Percentiles rank a stretch among this genome's conserved stretches.
These are phyloP conservation scores for Coemansia sp. DNA, from an alignment of 192 early-diverging fungal species.

Conservation along the genomic window DNA sequence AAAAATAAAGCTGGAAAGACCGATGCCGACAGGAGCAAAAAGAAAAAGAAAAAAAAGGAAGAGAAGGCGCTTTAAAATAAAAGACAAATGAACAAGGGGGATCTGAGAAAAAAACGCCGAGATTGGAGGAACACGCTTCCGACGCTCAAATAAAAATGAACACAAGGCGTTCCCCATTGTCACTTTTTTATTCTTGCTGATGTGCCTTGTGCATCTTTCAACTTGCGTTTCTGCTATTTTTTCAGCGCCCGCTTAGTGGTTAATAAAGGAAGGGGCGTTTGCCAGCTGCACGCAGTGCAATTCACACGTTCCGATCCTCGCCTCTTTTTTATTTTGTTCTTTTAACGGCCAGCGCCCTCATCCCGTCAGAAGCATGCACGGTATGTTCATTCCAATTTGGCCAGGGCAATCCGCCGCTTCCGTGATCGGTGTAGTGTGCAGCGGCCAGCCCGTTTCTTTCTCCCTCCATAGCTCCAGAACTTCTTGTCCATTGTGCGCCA, in stretches of 20 bases:
- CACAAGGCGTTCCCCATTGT: background rate
- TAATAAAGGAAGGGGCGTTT: background rate
- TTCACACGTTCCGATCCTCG: slow-evolving; percentile 23
- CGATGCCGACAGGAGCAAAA: background rate
- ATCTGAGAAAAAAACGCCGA: slow-evolving; percentile 8
- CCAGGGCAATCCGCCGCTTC: background rate
- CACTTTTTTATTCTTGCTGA: background rate
- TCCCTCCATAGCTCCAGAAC: no score
- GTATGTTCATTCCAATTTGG: slow-evolving; percentile 5
- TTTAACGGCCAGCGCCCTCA: background rate
- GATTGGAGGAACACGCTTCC: background rate
- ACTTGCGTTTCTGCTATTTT: slow-evolving; percentile 11
- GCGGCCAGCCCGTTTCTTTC: no score
- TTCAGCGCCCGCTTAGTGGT: background rate
- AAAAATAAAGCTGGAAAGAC: background rate
- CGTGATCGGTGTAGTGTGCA: background rate
- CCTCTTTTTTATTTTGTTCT: background rate
- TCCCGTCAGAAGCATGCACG: slow-evolving; percentile 1
- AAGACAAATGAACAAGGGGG: slow-evolving; percentile 15
- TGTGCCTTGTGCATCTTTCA: background rate
- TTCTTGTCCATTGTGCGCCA: background rate
- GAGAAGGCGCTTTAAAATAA: slow-evolving; percentile 7
- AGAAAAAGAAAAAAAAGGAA: slow-evolving; percentile 13
- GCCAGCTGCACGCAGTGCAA: slow-evolving; percentile 2
- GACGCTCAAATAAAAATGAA: background rate